Base-by-base conservation (phyloP, 768 basidiomycete species). In the Cystobasidium ongulense region DNA sequence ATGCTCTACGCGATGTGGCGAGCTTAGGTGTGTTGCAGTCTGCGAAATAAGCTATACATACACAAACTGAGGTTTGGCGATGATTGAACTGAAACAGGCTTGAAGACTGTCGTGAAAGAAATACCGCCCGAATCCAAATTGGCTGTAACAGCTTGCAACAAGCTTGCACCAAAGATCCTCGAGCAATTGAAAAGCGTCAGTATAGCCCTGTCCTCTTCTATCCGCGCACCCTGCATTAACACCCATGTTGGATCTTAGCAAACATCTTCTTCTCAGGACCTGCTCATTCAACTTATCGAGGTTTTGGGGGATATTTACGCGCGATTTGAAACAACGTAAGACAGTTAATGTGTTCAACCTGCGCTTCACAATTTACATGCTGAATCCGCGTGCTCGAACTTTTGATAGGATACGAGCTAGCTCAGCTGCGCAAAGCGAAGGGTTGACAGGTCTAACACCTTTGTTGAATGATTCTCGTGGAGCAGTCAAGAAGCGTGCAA, bases 31-130 rank as follows among this genome's bases (percentile, higher is more conserved):
- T 72, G 85, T 59, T 29, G 27, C 36, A 11, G 27, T 35, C 17
- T 54, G 25, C 31, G 15, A 35, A 17, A 57, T 29, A 57, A 27
- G 36, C 39, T 27, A 11, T 18, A 76, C 77, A 38, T 75, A 53
- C 18, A 31, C 36, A 13, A 23, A 2, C 7, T 29, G 13, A 41
- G 4, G 23, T 35, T 61, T 52, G 63, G 36, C 11, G 29, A 35
- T 3, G 31, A 18, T n/a, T 21, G 63, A 25, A 23, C 31, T 33
- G 13, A 21, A 13, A 7, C 66, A 94, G 95, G 92, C 3, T 84
- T 99, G 72, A 98, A 97, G 83, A 95, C 92, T 1, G 93, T 98
- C 77, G 92, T 93, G 2, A 86, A 89, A 21, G 93, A 97, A 81
- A 84, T 98, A 63, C 90, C 91, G 10, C 86, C 87, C 4, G 90